A percentile compares a stretch with the other conserved stretches of the same genome.
Evolutionary conservation across 345 rosid genomes (phyloP).

Genomic region (Acer saccharum): DNA sequence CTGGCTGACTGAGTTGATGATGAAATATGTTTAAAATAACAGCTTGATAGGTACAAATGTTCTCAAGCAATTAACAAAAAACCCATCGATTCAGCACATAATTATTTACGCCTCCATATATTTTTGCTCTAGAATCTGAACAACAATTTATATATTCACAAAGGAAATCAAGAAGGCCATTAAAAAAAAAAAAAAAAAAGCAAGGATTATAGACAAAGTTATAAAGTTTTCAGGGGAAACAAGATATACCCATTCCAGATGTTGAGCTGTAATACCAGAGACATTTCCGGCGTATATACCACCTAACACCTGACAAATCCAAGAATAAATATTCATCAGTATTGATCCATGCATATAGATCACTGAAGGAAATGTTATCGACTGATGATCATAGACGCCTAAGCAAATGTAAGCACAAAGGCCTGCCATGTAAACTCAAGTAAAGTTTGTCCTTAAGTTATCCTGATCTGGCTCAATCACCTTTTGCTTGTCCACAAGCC

Average conservation of each 20-base stretch:
- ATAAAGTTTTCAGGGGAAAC: conserved; percentile 6
- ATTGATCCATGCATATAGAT: neutral
- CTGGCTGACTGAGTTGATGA: neutral
- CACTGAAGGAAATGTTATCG: neutral
- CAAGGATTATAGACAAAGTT: neutral
- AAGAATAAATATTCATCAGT: conserved; percentile 24
- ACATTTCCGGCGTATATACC: conserved; percentile 79
- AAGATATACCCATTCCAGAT: conserved; percentile 84
- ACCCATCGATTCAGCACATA: neutral
- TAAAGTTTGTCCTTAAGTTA: neutral
- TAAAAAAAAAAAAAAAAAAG: neutral
- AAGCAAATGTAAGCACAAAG: conserved; percentile 8
- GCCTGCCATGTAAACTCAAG: neutral
- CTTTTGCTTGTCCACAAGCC: neutral
- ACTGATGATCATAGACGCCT: neutral
- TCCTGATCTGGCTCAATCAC: neutral
- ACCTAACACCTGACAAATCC: conserved; percentile 72
- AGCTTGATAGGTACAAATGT: neutral
- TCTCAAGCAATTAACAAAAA: conserved; percentile 9
- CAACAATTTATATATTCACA: neutral
- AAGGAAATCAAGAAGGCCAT: too few relatives aligned
- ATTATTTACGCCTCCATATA: neutral
- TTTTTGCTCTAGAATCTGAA: neutral
- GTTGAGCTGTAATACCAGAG: conserved; percentile 91
- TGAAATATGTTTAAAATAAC: neutral